Evolutionary conservation across 2,329 filamentous ascomycete genomes (phyloP).

Genomic region (Helicocarpus griseus): DNA sequence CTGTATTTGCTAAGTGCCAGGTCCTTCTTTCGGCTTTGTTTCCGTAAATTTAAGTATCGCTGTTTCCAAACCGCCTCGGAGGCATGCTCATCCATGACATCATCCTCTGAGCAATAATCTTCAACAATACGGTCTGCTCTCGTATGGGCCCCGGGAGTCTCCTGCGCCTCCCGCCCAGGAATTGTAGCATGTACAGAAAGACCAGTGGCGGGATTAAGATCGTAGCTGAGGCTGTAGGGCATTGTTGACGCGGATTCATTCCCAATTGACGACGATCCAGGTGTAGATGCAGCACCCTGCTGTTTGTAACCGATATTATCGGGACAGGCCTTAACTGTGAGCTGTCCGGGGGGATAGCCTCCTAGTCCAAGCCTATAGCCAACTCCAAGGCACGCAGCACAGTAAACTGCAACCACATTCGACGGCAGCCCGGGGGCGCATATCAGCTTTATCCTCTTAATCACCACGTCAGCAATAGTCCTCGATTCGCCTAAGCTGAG

Average conservation of each 20-base stretch:
- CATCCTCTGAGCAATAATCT: slow-evolving; percentile 19
- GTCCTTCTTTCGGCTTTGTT: slow-evolving; percentile 31
- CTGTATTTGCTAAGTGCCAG: slow-evolving; percentile 30
- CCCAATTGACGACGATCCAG: not conserved
- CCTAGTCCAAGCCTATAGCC: slow-evolving; percentile 25
- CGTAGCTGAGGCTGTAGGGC: slow-evolving; percentile 6
- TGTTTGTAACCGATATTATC: not conserved
- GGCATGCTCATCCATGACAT: slow-evolving; percentile 20
- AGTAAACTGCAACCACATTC: slow-evolving; percentile 17
- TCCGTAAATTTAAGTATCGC: slow-evolving; percentile 27
- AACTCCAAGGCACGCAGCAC: slow-evolving; percentile 29
- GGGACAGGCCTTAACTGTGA: slow-evolving; percentile 20
- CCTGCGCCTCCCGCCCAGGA: not conserved
- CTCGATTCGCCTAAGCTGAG: slow-evolving; percentile 24
- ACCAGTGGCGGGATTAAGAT: slow-evolving; percentile 3
- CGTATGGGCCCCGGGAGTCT: not conserved
- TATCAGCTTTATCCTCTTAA: slow-evolving; percentile 22
- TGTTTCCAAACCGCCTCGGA: slow-evolving; percentile 31
- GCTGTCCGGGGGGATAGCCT: slow-evolving; percentile 15
- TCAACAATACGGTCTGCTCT: slow-evolving; percentile 10
- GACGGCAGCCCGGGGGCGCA: slow-evolving; percentile 19
- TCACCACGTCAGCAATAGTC: slow-evolving; percentile 22
- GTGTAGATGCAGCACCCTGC: not conserved
- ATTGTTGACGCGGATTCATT: not conserved
- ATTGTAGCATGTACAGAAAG: slow-evolving; percentile 1